Evolutionary conservation across 352 stramenopile genomes (phyloP).

Genomic region (Phytopythium vexans): DNA sequence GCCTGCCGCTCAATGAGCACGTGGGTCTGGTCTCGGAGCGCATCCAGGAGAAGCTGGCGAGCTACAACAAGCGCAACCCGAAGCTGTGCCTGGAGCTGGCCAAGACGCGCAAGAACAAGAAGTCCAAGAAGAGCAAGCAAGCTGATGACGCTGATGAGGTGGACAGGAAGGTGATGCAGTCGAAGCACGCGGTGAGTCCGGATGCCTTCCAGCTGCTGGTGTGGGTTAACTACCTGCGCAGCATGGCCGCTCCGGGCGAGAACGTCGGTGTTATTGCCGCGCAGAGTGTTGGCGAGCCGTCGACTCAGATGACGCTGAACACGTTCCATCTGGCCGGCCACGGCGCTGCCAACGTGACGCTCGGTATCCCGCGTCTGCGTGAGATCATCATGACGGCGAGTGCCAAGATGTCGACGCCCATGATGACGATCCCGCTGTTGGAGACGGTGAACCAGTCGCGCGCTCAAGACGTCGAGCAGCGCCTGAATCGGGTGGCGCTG

Average conservation of each 20-base stretch:
- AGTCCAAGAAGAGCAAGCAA: conserved; percentile 67
- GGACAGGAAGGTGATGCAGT: conserved; percentile 70
- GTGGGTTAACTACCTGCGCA: conserved; percentile 97
- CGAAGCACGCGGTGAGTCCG: conserved; percentile 69
- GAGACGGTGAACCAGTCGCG: conserved; percentile 39
- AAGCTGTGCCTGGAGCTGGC: conserved; percentile 56
- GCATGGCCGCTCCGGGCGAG: conserved; percentile 96
- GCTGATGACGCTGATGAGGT: conserved; percentile 31
- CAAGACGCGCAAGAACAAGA: conserved; percentile 68
- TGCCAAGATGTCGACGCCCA: conserved; percentile 96
- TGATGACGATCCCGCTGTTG: conserved; percentile 97
- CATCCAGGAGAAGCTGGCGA: conserved; percentile 74
- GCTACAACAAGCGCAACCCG: conserved; percentile 81
- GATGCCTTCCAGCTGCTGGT: conserved; percentile 93
- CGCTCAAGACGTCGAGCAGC: conserved; percentile 80
- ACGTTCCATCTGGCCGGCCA: conserved; percentile 99
- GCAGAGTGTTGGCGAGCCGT: conserved; percentile 99
- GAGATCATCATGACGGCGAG: conserved; percentile 99
- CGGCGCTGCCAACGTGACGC: conserved; percentile 98
- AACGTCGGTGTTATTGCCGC: conserved; percentile 98
- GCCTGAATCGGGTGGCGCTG: conserved; percentile 92
- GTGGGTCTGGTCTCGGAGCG: conserved; percentile 86
- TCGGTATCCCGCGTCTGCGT: conserved; percentile 98
- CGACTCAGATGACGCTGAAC: conserved; percentile 99
- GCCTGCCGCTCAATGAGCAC: conserved; percentile 79